These are phyloP conservation scores for Mucor mucedo DNA, from an alignment of 371 early-diverging fungal species.

Conservation along the genomic window DNA sequence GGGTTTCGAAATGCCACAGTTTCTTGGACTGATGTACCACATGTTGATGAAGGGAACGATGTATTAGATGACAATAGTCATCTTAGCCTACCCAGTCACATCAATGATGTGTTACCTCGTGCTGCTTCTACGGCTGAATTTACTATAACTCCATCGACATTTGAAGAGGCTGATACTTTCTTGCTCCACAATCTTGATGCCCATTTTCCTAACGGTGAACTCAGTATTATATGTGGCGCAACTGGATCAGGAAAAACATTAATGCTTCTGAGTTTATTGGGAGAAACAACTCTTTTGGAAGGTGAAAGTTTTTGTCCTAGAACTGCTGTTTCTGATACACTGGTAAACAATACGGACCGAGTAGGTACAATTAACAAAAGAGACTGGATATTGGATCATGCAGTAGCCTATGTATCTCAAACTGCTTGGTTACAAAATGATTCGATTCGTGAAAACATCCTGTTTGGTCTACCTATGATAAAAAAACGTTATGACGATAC, in stretches of 20 bases:
- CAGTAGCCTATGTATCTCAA: constrained; percentile 41
- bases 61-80: background rate
- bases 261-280: constrained; percentile 65
- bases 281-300: constrained; percentile 27
- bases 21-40: constrained; percentile 28
- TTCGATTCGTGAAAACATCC: constrained; percentile 70
- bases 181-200: constrained; percentile 41
- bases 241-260: constrained; percentile 72
- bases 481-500: constrained; percentile 60
- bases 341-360: background rate
- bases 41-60: constrained; percentile 4
- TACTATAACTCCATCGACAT: constrained; percentile 4
- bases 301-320: constrained; percentile 12
- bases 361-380: constrained; percentile 3
- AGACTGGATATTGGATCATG: constrained; percentile 31
- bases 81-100: background rate
- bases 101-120: no score
- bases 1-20: constrained; percentile 58
- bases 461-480: constrained; percentile 55
- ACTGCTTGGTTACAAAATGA: constrained; percentile 88
- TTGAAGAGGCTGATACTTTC: constrained; percentile 29
- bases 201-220: constrained; percentile 56
- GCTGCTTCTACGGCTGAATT: background rate
- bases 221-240: constrained; percentile 63
- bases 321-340: background rate